These are phyloP conservation scores for Daldinia decipiens DNA, from an alignment of 495 filamentous ascomycete genomes.

Conservation along the genomic window DNA sequence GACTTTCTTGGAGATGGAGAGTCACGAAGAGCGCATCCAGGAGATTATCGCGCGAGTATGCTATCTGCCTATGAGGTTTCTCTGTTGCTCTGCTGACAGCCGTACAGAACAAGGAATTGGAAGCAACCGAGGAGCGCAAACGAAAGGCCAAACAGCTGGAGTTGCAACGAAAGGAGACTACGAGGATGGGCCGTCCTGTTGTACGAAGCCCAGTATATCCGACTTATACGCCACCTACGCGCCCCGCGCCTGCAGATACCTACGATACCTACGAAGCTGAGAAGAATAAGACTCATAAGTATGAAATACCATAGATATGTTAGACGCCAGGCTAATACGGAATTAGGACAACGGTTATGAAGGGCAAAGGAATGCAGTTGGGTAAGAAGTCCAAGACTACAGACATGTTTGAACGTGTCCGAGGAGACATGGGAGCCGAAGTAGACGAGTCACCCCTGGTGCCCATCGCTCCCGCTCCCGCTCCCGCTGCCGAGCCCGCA, in stretches of 20 bases:
- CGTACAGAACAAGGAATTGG: conserved; percentile 92
- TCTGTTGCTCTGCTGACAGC: conserved; percentile 45
- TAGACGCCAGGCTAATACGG: conserved; percentile 34
- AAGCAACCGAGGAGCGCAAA: conserved; percentile 97
- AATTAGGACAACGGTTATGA: conserved; percentile 67
- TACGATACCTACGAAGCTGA: conserved; percentile 95
- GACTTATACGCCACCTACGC: conserved; percentile 84
- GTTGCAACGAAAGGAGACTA: conserved; percentile 94
- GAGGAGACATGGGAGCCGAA: conserved; percentile 84
- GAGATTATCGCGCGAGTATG: conserved; percentile 92
- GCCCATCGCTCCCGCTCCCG: conserved; percentile 69
- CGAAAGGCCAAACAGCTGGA: conserved; percentile 97
- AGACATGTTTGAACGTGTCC: conserved; percentile 96
- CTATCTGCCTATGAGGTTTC: conserved; percentile 1
- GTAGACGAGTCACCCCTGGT: conserved; percentile 80
- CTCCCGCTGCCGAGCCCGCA: conserved; percentile 65
- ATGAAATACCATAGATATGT: conserved; percentile 43
- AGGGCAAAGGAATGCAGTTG: conserved; percentile 97
- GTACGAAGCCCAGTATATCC: conserved; percentile 82
- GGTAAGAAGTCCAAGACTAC: conserved; percentile 98
- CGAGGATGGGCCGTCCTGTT: conserved; percentile 60
- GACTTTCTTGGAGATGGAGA: conserved; percentile 99
- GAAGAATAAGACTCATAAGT: conserved; percentile 90
- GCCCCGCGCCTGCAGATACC: conserved; percentile 76
- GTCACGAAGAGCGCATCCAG: conserved; percentile 97